Conservation (phyloP, 139 green algal species). For the Volvox reticuliferus region DNA sequence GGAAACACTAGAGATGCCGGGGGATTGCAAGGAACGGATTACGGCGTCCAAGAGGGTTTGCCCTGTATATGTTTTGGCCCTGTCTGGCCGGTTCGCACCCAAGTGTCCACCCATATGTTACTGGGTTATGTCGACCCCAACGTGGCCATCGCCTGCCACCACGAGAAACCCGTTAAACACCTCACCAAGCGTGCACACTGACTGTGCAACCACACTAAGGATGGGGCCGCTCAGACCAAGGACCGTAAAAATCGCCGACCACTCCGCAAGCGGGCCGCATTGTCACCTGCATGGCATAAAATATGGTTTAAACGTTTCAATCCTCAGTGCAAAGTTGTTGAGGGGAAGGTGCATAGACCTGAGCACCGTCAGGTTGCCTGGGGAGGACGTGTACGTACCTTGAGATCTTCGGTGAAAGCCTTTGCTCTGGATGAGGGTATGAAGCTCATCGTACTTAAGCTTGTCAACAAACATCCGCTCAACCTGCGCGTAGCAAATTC, state of each 20-base stretch:
- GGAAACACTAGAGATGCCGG: too few relatives aligned
- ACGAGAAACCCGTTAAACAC: background rate
- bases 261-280: background rate
- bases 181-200: background rate
- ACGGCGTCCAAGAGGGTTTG: too few relatives aligned
- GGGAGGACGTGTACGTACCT: slow-evolving; percentile 9
- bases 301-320: too few relatives aligned
- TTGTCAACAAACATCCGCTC: slow-evolving; percentile 48
- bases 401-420: slow-evolving; percentile 10
- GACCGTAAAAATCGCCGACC: background rate
- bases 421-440: slow-evolving; percentile 38
- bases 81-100: too few relatives aligned
- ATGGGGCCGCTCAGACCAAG: background rate
- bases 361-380: too few relatives aligned
- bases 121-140: too few relatives aligned
- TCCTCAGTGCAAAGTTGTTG: too few relatives aligned
- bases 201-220: background rate
- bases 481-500: background rate
- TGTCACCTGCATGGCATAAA: background rate
- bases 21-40: too few relatives aligned
- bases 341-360: too few relatives aligned
- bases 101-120: too few relatives aligned
- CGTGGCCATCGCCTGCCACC: too few relatives aligned
- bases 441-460: slow-evolving; percentile 34
- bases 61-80: too few relatives aligned